phyloP scores from a whole-genome alignment of 2,329 filamentous ascomycete genomes.

The Trichoderma guizhouense region DNA sequence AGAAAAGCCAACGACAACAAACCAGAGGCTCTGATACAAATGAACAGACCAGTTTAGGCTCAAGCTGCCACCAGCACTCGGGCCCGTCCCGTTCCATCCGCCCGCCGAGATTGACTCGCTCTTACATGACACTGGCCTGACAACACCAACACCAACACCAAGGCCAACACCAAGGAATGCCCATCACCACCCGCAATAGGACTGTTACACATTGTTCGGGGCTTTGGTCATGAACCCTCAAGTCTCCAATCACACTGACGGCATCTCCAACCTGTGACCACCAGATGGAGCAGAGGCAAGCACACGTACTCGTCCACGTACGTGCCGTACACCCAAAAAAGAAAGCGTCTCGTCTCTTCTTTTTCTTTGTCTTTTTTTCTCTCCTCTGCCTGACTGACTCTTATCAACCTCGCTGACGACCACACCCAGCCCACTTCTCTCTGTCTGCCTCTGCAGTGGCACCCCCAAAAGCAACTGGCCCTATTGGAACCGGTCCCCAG shows the following conservation, averaged over 20 bases:
- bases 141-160: neutral
- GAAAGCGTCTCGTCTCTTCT: neutral
- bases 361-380: neutral
- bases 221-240: neutral
- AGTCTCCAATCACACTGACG: neutral
- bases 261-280: neutral
- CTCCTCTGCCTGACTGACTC: neutral
- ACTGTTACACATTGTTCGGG: neutral
- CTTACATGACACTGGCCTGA: neutral
- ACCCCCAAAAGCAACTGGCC: neutral
- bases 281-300: neutral
- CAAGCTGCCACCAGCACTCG: neutral
- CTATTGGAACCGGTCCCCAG: slow-evolving; percentile 15
- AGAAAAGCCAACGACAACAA: neutral
- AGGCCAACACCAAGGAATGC: neutral
- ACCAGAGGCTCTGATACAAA: neutral
- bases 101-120: slow-evolving; percentile 4
- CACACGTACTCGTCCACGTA: neutral
- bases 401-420: slow-evolving; percentile 5
- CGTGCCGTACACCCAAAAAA: neutral
- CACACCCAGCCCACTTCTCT: neutral
- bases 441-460: neutral
- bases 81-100: slow-evolving; percentile 20
- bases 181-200: neutral
- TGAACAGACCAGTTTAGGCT: neutral